Evolutionary conservation across 169 alveolate species (phyloP).

Genomic region (Amoebophrya sp.): DNA sequence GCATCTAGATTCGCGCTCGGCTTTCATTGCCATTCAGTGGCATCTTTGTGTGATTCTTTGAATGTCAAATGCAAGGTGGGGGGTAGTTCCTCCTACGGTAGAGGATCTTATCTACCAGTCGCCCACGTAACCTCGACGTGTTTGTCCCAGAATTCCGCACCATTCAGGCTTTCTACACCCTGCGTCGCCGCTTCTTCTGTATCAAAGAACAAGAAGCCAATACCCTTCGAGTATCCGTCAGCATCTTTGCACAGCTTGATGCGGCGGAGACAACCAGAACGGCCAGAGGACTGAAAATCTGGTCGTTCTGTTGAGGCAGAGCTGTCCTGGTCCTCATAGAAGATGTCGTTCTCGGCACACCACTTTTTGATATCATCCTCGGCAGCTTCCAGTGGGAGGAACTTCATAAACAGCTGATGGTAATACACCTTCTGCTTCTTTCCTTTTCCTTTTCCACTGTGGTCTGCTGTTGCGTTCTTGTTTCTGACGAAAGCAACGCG

Average conservation of each 20-base stretch:
- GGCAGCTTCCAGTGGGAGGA: background rate
- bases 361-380: background rate
- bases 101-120: no score
- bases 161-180: background rate
- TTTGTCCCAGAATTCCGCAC: slow-evolving; percentile 7
- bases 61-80: no score
- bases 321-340: background rate
- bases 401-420: background rate
- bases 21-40: no score
- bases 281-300: background rate
- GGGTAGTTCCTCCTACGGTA: no score
- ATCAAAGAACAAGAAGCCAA: background rate
- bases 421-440: background rate
- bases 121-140: slow-evolving; percentile 24
- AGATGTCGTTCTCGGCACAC: background rate
- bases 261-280: background rate
- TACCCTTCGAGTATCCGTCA: background rate
- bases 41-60: no score
- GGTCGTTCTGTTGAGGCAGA: no score
- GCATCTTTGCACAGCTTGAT: slow-evolving; percentile 5
- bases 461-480: background rate
- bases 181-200: background rate
- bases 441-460: background rate
- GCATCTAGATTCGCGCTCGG: no score
- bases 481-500: background rate